Base-by-base conservation (phyloP, 2,329 filamentous ascomycete genomes). In the Aspergillus unguis region DNA sequence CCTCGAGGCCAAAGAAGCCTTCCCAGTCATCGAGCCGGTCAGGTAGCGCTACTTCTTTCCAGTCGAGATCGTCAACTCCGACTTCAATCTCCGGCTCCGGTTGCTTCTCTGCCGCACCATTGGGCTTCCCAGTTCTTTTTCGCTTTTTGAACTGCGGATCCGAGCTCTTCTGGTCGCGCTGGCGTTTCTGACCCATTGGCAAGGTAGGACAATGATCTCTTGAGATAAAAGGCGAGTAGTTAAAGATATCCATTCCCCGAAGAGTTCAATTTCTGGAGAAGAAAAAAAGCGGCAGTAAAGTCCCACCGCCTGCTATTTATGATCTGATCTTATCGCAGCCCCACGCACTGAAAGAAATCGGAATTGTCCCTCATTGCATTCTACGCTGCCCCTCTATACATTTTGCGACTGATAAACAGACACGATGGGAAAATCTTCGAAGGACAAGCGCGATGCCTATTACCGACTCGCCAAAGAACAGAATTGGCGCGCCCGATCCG, bases 391-490 rank as follows among this genome's bases (percentile, higher is more conserved):
- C 17, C 17, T 17, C 17, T 17, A 17, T 17, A 17, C 17, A 17
- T 17, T 17, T 17, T 17, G 17, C 17, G 17, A 17, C 17, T 17
- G 17, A 17, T 17, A 58, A 35, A 23, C 36, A 38, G n/a, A 23
- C 36, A 9, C n/a, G 11, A 95, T 96, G 92, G 92, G 92, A 1
- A 97, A 97, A 71, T 96, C 94, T 1, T 97, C 92, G 44, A 99
- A 99, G 74, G 94, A 99, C 69, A 99, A 99, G 76, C 88, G 94
- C 48, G 94, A 99, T 71, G 92, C 92, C 42, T 99, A 99, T 75
- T 99, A 99, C 68, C 85, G 94, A 49, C 87, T 99, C 6, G 94
- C 94, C 17, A 99, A 99, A 75, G 94, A 99, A 73, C 94, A 99
- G 78, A 95, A 95, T 59, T 99, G 94, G 92, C 88, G 94, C 33